Evolutionary conservation across 805 yeast species (phyloP).

Genomic region (Blastobotrys muscicola): DNA sequence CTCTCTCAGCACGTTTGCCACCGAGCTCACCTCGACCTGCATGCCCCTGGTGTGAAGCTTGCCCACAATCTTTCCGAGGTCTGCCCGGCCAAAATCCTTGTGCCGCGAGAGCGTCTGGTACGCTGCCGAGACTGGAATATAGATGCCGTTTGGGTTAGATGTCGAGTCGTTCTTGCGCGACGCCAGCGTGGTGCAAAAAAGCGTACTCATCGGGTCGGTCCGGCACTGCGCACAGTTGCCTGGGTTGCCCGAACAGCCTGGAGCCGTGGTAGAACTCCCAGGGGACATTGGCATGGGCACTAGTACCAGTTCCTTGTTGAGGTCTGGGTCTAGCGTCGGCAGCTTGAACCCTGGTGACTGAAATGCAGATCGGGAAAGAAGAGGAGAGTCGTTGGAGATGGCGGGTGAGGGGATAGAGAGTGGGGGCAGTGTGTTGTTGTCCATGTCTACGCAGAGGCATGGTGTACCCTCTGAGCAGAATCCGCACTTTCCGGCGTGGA

Average conservation of each 20-base stretch:
- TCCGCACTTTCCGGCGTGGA: constrained; percentile 64
- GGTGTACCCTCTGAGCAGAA: constrained; percentile 89
- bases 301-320: constrained; percentile 39
- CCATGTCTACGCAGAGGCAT: constrained; percentile 73
- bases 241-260: constrained; percentile 75
- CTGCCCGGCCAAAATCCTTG: constrained; percentile 63
- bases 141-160: constrained; percentile 29
- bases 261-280: not conserved
- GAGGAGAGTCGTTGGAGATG: constrained; percentile 10
- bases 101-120: constrained; percentile 80
- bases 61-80: constrained; percentile 64
- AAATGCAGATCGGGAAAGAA: constrained; percentile 1
- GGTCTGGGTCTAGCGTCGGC: constrained; percentile 59
- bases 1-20: constrained; percentile 75
- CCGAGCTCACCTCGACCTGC: constrained; percentile 87
- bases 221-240: constrained; percentile 82
- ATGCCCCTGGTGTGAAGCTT: constrained; percentile 72
- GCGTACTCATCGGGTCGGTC: constrained; percentile 76
- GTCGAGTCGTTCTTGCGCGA: constrained; percentile 20
- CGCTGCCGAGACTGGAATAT: constrained; percentile 84
- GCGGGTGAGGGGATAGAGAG: constrained; percentile 14
- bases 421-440: constrained; percentile 18
- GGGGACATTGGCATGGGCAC: constrained; percentile 5
- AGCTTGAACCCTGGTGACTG: constrained; percentile 28
- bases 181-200: constrained; percentile 82